Percentiles rank a stretch among this genome's conserved stretches.
phyloP scores from a whole-genome alignment of 148 eudicot genomes.

The Cornus kousa region DNA sequence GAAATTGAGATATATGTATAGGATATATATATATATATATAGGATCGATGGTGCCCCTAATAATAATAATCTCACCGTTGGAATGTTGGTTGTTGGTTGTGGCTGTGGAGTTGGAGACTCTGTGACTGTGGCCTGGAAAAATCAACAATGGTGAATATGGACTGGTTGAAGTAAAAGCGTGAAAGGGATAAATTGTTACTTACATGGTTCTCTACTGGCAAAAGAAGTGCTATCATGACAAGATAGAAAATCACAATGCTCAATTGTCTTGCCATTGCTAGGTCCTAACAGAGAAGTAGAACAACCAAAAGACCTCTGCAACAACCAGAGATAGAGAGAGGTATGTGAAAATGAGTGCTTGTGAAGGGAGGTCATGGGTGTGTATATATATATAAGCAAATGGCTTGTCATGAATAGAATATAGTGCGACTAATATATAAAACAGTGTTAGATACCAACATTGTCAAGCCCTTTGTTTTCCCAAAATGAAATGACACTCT shows the following conservation, averaged over 20 bases:
- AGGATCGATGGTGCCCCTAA: no score
- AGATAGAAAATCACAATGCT: not conserved
- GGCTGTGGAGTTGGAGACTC: slow-evolving; percentile 22
- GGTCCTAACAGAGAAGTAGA: not conserved
- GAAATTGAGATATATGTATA: no score
- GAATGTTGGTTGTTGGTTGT: slow-evolving; percentile 17
- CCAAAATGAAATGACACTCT: not conserved
- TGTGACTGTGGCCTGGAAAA: not conserved
- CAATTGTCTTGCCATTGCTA: slow-evolving; percentile 11
- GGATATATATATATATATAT: no score
- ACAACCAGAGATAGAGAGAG: not conserved
- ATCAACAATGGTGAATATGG: no score
- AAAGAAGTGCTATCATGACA: not conserved
- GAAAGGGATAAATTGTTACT: not conserved
- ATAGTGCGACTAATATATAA: not conserved
- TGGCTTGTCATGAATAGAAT: no score
- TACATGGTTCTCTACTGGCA: slow-evolving; percentile 8
- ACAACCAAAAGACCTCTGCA: not conserved
- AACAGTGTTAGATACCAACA: not conserved
- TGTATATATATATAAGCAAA: no score
- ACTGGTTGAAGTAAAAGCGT: no score
- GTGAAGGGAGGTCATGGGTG: not conserved
- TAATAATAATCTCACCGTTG: slow-evolving; percentile 13
- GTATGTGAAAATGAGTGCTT: not conserved
- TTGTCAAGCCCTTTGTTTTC: not conserved